Evolutionary conservation across 225 moss, liverwort and hornwort genomes (phyloP), one percentile per base, ranked within the genome.

Genomic region (Bryoerythrophyllum caledonicum): DNA sequence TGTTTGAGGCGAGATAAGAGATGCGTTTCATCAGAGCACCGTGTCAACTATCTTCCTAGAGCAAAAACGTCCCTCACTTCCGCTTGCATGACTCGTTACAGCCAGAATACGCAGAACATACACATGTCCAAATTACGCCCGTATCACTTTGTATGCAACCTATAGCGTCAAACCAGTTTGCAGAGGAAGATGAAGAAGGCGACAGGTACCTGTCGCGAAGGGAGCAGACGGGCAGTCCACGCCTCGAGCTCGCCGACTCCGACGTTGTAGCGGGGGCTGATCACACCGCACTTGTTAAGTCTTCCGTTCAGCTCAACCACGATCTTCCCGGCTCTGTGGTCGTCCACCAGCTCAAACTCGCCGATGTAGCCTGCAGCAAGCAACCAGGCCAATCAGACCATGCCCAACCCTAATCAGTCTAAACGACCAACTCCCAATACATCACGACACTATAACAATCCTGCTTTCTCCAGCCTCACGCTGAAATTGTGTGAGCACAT

Each of bases 221-320:
- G 95, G 57, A 95, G 87, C 59, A 95, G 91, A 74, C 92, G 82
- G 13, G 95, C 95, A 53, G 92, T 95, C 95, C 92, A 95, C 28
- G 92, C 95, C 80, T 95, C 92, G 8, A 95, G 85, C 76, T 88
- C 91, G 53, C 74, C 79, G 20, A 95, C 95, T 63, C 95, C 88
- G 63, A 95, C 80, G 78, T 95, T 90, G 82, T 95, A 91, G 10
- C 95, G 86, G 59, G 94, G 94, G 74, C 92, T 94, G 76, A 92
- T 94, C 32, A 94, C 92, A 24, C 94, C 94, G 68, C 94, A 94
- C 77, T 94, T 94, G 85, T 92, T 92, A 21, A 94, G 86, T 67
- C 92, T 89, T 63, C 94, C 94, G 63, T 94, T 94, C 65, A 94
- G 62, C 85, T 94, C 94, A 30, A 94, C 92, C 5, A 94, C 92